Evolutionary conservation across 129 eudicot genomes (phyloP).

Genomic region (Escallonia herrerae): DNA sequence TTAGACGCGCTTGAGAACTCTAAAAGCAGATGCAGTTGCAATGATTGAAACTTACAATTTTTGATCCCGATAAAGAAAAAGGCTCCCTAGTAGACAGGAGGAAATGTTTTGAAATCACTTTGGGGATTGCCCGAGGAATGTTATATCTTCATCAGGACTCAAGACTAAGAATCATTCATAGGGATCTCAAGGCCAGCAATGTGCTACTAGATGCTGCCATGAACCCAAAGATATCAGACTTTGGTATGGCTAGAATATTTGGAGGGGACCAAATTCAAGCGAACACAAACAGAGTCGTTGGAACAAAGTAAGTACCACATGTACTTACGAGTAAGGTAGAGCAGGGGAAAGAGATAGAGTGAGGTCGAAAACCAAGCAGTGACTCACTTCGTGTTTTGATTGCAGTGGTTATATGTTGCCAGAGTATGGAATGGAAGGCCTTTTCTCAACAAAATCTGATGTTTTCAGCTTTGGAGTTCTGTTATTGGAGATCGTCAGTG

Average conservation of each 20-base stretch:
- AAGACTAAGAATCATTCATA: neutral
- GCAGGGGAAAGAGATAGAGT: neutral
- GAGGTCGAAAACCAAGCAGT: too few relatives aligned
- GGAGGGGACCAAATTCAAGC: neutral
- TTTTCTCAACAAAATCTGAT: neutral
- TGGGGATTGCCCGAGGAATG: neutral
- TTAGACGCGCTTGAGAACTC: too few relatives aligned
- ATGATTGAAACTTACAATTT: too few relatives aligned
- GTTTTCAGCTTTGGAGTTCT: neutral
- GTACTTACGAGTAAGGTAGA: neutral
- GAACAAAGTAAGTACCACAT: neutral
- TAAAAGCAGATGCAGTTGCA: neutral
- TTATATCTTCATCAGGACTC: slow-evolving; percentile 1
- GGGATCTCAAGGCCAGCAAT: neutral
- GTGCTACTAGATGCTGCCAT: neutral
- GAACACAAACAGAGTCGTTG: neutral
- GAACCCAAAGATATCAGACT: neutral
- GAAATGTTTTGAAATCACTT: neutral
- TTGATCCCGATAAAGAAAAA: too few relatives aligned
- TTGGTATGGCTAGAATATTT: neutral
- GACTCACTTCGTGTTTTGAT: neutral
- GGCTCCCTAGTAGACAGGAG: neutral
- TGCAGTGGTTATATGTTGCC: neutral
- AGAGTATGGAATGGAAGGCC: neutral
- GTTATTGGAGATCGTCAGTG: neutral